These are phyloP conservation scores for Aurinia saxatilis DNA, from an alignment of 345 rosid genomes.

Conservation along the genomic window DNA sequence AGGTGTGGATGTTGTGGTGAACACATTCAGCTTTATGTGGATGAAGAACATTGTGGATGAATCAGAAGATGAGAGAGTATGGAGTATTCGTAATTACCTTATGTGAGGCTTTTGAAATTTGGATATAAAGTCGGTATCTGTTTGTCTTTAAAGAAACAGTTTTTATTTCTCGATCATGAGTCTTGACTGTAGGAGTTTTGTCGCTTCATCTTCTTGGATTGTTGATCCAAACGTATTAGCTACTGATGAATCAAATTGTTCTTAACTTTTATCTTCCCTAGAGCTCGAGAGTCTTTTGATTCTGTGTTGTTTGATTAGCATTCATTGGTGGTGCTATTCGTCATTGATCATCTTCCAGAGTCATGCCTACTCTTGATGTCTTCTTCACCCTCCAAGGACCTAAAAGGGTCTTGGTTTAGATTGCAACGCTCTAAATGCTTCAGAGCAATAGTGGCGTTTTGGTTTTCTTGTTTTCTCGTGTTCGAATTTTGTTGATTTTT, in stretches of 20 bases:
- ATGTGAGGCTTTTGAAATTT: conserved; percentile 1
- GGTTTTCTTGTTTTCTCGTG: too few species aligned
- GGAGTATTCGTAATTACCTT: not conserved
- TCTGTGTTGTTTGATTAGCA: not conserved
- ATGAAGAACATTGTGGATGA: conserved; percentile 12
- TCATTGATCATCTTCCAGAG: too few species aligned
- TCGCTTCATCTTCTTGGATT: not conserved
- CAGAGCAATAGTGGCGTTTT: too few species aligned
- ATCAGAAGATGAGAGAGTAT: conserved; percentile 6
- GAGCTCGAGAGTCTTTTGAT: not conserved
- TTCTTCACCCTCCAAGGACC: too few species aligned
- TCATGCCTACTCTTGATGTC: too few species aligned
- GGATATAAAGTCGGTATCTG: not conserved
- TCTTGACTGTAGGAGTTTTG: not conserved
- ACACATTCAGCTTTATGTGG: conserved; percentile 3
- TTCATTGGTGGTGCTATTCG: not conserved
- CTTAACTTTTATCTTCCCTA: not conserved
- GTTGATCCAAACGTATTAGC: not conserved
- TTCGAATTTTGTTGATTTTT: too few species aligned
- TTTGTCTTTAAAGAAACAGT: not conserved
- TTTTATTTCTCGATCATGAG: not conserved
- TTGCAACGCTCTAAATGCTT: too few species aligned
- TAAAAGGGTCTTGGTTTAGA: too few species aligned
- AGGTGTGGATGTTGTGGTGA: conserved; percentile 10
- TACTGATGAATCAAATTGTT: not conserved